Conservation (phyloP, 768 basidiomycete species). For the Leccinellum luteum region DNA sequence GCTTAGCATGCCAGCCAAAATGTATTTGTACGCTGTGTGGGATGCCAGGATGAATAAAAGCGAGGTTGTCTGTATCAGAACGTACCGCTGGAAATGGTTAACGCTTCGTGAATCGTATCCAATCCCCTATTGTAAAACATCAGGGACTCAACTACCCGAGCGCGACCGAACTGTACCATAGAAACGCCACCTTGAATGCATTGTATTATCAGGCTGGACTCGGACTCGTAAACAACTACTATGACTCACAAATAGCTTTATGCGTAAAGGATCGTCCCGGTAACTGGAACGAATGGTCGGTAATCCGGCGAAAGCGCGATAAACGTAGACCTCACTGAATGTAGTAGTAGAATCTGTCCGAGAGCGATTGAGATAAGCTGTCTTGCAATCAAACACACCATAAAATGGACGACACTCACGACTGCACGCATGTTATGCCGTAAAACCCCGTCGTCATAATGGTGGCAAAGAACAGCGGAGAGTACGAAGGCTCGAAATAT, state of each 20-base stretch:
- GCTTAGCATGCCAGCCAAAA: background rate
- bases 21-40: conserved; percentile 7
- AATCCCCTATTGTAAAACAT: conserved; percentile 5
- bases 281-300: background rate
- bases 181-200: conserved; percentile 1
- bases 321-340: background rate
- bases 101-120: conserved; percentile 13
- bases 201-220: background rate
- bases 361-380: background rate
- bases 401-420: background rate
- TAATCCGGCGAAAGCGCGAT: background rate
- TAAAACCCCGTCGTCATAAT: background rate
- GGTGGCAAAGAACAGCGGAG: background rate
- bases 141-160: background rate
- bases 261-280: background rate
- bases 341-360: background rate
- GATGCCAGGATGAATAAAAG: background rate
- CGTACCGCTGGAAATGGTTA: conserved; percentile 8
- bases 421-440: background rate
- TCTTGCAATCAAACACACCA: background rate
- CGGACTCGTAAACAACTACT: background rate
- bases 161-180: conserved; percentile 3
- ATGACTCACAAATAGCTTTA: conserved; percentile 13
- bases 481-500: background rate
- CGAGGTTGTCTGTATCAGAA: background rate